A percentile compares a stretch with the other conserved stretches of the same genome.
phyloP scores from a whole-genome alignment of 768 basidiomycete genomes.

The Rhodotorula diobovata region DNA sequence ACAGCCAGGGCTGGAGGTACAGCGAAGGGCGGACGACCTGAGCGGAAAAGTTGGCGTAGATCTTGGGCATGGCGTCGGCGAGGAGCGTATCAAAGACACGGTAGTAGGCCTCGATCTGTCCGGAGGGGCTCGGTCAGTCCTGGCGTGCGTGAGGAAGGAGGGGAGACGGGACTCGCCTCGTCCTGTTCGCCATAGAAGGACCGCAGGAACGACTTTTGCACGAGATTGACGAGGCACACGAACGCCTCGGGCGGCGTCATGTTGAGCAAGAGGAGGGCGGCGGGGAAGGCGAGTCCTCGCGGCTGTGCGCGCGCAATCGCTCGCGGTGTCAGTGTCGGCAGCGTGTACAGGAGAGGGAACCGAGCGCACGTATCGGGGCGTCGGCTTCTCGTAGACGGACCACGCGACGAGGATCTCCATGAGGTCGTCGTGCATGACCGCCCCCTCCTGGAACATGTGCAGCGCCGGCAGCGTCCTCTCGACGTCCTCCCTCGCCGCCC shows the following conservation, averaged over 20 bases:
- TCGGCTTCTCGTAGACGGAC: conserved; percentile 82
- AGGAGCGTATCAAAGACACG: conserved; percentile 87
- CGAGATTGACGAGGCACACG: conserved; percentile 73
- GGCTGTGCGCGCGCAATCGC: conserved; percentile 37
- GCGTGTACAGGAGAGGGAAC: background rate
- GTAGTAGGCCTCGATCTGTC: conserved; percentile 82
- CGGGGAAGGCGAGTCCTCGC: conserved; percentile 52
- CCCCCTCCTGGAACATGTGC: conserved; percentile 71
- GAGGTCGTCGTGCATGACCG: conserved; percentile 71
- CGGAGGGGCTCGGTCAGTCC: background rate
- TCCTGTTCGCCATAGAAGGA: conserved; percentile 73
- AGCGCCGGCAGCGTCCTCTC: conserved; percentile 65
- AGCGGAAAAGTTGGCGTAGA: conserved; percentile 71
- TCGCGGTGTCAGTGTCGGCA: too few relatives aligned
- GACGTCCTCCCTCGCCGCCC: conserved; percentile 65
- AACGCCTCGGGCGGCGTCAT: conserved; percentile 71
- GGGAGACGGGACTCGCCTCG: conserved; percentile 59
- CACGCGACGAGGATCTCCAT: conserved; percentile 80
- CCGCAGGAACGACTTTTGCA: conserved; percentile 77
- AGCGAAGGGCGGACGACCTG: conserved; percentile 79
- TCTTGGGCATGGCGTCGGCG: conserved; percentile 89
- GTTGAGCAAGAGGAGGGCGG: conserved; percentile 79
- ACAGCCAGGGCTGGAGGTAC: conserved; percentile 78
- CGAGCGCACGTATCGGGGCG: conserved; percentile 62
- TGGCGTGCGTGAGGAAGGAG: conserved; percentile 1